A percentile compares a stretch with the other conserved stretches of the same genome.
Conservation (phyloP, 306 rosid genomes). For the Rosa multiflora region DNA sequence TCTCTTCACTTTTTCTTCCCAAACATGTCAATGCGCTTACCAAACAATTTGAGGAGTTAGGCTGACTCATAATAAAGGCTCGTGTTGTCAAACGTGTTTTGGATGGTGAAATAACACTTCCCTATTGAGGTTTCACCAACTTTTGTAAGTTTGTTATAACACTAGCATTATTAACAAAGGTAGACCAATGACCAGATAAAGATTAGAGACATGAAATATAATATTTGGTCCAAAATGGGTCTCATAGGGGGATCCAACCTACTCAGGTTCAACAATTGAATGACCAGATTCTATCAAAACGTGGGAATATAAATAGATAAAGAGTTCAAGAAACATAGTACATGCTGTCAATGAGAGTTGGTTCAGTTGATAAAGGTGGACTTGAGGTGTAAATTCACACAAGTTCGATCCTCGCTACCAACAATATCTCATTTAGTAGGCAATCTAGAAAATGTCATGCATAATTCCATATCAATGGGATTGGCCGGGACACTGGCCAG, state of each 20-base stretch:
- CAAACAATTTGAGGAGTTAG: slow-evolving; percentile 12
- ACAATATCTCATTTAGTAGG: too few relatives aligned
- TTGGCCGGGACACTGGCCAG: too few relatives aligned
- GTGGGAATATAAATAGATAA: background rate
- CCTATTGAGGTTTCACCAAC: slow-evolving; percentile 5
- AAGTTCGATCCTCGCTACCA: too few relatives aligned
- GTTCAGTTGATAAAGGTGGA: too few relatives aligned
- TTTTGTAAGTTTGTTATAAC: background rate
- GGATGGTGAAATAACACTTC: background rate
- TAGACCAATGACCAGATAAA: background rate
- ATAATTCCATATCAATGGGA: too few relatives aligned
- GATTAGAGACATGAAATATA: background rate
- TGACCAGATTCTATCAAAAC: background rate
- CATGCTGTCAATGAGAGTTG: background rate
- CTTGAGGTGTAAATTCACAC: too few relatives aligned
- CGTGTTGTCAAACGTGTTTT: background rate
- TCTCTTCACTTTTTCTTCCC: background rate
- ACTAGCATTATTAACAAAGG: background rate
- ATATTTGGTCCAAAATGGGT: background rate
- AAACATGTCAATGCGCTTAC: background rate
- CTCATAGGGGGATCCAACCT: background rate
- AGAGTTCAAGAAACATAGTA: background rate
- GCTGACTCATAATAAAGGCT: background rate
- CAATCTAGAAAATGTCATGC: too few relatives aligned
- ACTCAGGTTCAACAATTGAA: background rate